Evolutionary conservation across 176 grass and related monocot genomes (phyloP).

Genomic region (Carex kokanica): DNA sequence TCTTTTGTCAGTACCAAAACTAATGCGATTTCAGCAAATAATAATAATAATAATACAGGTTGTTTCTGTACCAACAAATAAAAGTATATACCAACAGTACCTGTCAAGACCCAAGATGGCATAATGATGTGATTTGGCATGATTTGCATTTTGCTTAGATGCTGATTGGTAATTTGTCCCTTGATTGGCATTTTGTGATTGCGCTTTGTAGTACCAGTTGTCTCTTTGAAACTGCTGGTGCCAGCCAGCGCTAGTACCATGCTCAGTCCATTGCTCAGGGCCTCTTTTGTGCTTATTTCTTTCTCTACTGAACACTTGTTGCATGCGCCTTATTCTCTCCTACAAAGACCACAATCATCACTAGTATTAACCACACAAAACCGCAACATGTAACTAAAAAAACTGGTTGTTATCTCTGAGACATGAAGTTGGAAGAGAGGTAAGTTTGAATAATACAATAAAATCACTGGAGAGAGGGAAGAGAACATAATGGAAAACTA

Average conservation of each 20-base stretch:
- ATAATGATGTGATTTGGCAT: slow-evolving; percentile 62
- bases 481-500: slow-evolving; percentile 27
- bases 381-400: background rate
- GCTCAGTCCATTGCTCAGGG: slow-evolving; percentile 38
- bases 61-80: background rate
- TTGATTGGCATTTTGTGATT: slow-evolving; percentile 51
- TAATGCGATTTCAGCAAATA: background rate
- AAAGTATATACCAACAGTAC: slow-evolving; percentile 24
- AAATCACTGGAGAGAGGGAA: background rate
- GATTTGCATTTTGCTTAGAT: slow-evolving; percentile 30
- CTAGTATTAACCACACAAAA: slow-evolving; percentile 3
- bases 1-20: background rate
- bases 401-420: background rate
- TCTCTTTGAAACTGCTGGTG: slow-evolving; percentile 56
- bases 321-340: slow-evolving; percentile 70
- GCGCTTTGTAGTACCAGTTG: slow-evolving; percentile 57
- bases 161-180: slow-evolving; percentile 48
- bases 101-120: slow-evolving; percentile 68
- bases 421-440: background rate
- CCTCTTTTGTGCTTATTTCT: slow-evolving; percentile 52
- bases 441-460: background rate
- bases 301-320: slow-evolving; percentile 66
- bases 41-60: background rate
- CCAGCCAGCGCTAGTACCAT: slow-evolving; percentile 32
- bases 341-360: slow-evolving; percentile 41